Base-by-base conservation (phyloP, 331 rosid species). In the Acacia pycnantha region DNA sequence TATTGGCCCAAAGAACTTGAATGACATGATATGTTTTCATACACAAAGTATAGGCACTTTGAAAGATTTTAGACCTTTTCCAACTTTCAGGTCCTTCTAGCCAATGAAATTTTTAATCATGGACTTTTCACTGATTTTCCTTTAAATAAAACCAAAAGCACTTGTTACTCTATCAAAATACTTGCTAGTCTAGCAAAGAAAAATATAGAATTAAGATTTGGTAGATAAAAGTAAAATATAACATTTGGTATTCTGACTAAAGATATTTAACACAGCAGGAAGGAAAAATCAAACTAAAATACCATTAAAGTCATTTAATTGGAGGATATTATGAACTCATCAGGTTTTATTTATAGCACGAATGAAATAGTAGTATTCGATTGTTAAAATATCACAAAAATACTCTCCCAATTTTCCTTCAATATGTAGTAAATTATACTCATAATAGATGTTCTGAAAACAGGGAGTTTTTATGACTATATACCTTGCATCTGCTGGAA, bases 401-500 rank as follows among this genome's bases (percentile, higher is more conserved):
- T 64, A 33, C 61, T 73, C n/a, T 8, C 50, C 62, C 74, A 43
- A 84, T 31, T 81, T 84, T 27, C 43, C 43, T 26, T 51, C 51
- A 68, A 69, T 37, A 37, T 70, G 12, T 4, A 15, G 21, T 78
- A 70, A 70, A 84, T 51, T 46, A 64, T 15, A 64, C 41, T 37
- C 41, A 37, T 6, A 46, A 37, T 19, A 6, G 16, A 67, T 67
- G 26, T 18, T 35, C 73, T 58, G 26, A 35, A 77, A 56, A 26
- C 77, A 66, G 46, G 27, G 21, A 61, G 62, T 33, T 73, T 27
- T 37, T 26, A 80, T 69, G 61, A 12, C 37, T 21, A n/a, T 43
- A n/a, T 3, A 80, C 99, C 98, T 96, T 81, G 97, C 87, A 81
- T 85, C 87, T 58, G 95, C 77, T 75, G 99, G 98, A 81, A 96